Conservation (phyloP, 257 asterid species). For the Cordia subcordata region DNA sequence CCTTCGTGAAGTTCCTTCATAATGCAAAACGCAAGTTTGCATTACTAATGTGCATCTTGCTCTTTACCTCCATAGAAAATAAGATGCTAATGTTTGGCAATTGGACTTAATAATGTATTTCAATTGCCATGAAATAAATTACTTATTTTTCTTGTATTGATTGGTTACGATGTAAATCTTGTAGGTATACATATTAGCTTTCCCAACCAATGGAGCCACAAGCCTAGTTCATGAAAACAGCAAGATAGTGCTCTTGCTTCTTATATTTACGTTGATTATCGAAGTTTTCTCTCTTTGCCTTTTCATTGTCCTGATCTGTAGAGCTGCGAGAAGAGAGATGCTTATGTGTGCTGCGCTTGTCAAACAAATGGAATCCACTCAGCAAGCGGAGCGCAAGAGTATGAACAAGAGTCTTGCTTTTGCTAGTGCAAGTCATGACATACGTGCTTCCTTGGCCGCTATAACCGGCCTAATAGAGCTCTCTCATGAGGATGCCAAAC, state of each 20-base stretch:
- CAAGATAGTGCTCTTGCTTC: conserved; percentile 4
- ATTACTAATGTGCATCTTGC: no score
- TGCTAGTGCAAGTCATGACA: conserved; percentile 35
- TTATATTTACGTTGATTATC: conserved; percentile 14
- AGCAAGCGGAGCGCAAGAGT: conserved; percentile 38
- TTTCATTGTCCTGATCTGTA: conserved; percentile 13
- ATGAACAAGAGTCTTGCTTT: conserved; percentile 37
- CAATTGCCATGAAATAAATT: no score
- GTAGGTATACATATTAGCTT: conserved; percentile 24
- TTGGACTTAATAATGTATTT: no score
- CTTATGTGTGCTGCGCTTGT: conserved; percentile 21
- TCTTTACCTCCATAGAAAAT: no score
- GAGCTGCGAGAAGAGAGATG: conserved; percentile 21
- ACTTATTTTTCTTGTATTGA: no score
- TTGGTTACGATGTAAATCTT: neutral
- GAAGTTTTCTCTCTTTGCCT: conserved; percentile 11
- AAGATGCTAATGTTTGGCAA: no score
- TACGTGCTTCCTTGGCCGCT: conserved; percentile 33
- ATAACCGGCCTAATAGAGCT: conserved; percentile 23
- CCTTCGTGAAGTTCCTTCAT: no score
- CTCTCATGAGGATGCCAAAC: conserved; percentile 11
- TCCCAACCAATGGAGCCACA: conserved; percentile 12
- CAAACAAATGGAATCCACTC: conserved; percentile 33
- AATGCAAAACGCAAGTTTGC: no score
- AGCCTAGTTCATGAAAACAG: conserved; percentile 6